Conservation (phyloP, 495 filamentous ascomycete species). For the Rhizodiscina lignyota region DNA sequence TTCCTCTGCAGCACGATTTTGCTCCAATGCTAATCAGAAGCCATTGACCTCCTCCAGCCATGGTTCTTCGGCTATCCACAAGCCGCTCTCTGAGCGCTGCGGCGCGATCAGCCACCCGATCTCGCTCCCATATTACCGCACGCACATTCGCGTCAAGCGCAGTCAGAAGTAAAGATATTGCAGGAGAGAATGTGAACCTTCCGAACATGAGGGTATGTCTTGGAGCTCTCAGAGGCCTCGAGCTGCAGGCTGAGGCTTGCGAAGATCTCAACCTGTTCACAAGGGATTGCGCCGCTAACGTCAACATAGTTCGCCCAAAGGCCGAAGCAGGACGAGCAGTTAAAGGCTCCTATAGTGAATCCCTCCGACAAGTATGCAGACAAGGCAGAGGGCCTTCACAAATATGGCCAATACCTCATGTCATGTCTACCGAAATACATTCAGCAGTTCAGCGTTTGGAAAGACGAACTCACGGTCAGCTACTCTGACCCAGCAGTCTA, state of each 20-base stretch:
- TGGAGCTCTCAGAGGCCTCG: no score
- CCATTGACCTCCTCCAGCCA: conserved; percentile 7
- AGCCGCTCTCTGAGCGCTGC: conserved; percentile 12
- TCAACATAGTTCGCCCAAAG: conserved; percentile 12
- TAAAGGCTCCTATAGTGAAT: conserved; percentile 71
- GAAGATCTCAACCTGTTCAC: no score
- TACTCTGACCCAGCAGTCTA: no score
- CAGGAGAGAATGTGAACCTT: conserved; percentile 10
- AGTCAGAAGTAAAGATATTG: conserved; percentile 15
- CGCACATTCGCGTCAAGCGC: conserved; percentile 17
- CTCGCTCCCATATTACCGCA: conserved; percentile 3
- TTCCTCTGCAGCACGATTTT: no score
- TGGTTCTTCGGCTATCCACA: conserved; percentile 15
- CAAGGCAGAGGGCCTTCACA: conserved; percentile 71
- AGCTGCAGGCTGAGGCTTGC: not conserved
- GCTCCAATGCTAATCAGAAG: no score
- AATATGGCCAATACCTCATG: conserved; percentile 91
- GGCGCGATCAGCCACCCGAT: conserved; percentile 3
- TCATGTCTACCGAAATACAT: conserved; percentile 94
- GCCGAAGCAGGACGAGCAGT: no score
- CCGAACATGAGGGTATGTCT: conserved; percentile 29
- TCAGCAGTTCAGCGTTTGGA: conserved; percentile 93
- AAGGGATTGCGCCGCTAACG: not conserved
- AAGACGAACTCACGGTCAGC: conserved; percentile 95
- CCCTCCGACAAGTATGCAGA: conserved; percentile 80